Evolutionary conservation across 768 basidiomycete species (phyloP).

Genomic region (Xanthoconium stramineum): DNA sequence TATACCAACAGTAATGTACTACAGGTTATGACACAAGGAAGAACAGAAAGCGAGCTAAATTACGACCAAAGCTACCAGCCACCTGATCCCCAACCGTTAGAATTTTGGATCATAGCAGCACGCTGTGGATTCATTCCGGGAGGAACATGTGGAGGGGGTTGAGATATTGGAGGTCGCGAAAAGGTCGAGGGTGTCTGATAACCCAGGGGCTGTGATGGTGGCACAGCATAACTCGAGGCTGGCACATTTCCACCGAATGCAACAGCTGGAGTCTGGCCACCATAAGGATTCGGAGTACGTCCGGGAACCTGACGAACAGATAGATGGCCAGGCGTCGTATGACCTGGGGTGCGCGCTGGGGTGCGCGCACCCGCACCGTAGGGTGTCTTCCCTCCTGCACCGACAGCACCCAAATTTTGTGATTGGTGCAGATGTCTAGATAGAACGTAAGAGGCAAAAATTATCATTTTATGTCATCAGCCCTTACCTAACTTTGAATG

Average conservation of each 20-base stretch:
- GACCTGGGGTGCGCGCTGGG: constrained; percentile 70
- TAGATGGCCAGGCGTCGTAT: constrained; percentile 75
- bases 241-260: constrained; percentile 29
- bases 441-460: constrained; percentile 6
- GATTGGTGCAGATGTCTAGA: constrained; percentile 75
- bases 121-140: constrained; percentile 66
- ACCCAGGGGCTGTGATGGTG: constrained; percentile 36
- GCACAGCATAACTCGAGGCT: constrained; percentile 27
- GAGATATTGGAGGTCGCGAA: constrained; percentile 41
- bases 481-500: constrained; percentile 84
- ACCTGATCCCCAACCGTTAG: constrained; percentile 34
- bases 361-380: constrained; percentile 74
- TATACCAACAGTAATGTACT: constrained; percentile 29
- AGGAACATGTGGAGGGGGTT: constrained; percentile 44
- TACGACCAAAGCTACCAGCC: constrained; percentile 28
- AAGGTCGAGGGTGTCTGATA: constrained; percentile 39
- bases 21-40: constrained; percentile 10
- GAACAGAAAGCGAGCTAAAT: constrained; percentile 17
- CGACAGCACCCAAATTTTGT: constrained; percentile 52
- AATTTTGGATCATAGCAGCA: constrained; percentile 60
- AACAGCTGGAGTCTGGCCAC: constrained; percentile 36
- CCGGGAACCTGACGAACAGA: constrained; percentile 66
- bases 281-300: constrained; percentile 81
- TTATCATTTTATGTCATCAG: background rate
- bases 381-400: constrained; percentile 73